A percentile compares a stretch with the other conserved stretches of the same genome.
These are phyloP conservation scores for Camelina neglecta DNA, from an alignment of 345 rosid species.

Conservation along the genomic window DNA sequence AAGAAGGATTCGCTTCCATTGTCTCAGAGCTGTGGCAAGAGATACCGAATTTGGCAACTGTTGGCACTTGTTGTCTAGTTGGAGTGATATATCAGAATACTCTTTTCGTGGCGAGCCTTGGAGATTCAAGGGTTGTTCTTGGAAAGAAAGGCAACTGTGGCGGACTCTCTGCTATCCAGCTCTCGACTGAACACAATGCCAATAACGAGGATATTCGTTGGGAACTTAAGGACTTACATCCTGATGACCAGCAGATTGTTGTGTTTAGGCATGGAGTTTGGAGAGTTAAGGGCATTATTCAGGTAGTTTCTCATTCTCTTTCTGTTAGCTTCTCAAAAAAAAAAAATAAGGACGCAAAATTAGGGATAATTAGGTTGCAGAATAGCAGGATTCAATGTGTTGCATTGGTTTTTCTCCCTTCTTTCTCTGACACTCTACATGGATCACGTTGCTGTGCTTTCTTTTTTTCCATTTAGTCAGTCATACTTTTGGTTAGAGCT, in stretches of 20 bases:
- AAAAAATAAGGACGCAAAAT: background rate
- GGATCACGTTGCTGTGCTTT: background rate
- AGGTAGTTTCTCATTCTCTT: conserved; percentile 52
- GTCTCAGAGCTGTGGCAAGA: conserved; percentile 72
- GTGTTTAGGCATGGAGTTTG: conserved; percentile 88
- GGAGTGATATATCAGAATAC: conserved; percentile 80
- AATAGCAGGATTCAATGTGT: conserved; percentile 7
- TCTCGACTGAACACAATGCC: conserved; percentile 93
- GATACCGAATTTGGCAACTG: conserved; percentile 70
- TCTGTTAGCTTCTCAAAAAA: background rate
- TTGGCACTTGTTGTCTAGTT: conserved; percentile 87
- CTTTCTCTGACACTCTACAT: background rate
- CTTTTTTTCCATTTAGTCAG: background rate
- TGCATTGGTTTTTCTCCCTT: background rate
- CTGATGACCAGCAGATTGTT: conserved; percentile 85
- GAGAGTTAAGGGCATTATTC: conserved; percentile 96
- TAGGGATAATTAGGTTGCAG: conserved; percentile 7
- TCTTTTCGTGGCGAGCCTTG: conserved; percentile 83
- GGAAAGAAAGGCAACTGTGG: conserved; percentile 83
- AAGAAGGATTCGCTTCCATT: conserved; percentile 77
- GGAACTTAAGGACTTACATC: conserved; percentile 83
- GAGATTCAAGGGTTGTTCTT: conserved; percentile 84
- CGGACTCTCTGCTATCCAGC: conserved; percentile 72
- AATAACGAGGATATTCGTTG: conserved; percentile 74
- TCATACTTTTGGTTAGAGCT: background rate